A percentile compares a stretch with the other conserved stretches of the same genome.
These are phyloP conservation scores for Brettanomyces anomalus DNA, from an alignment of 805 yeast genomes.

Conservation along the genomic window DNA sequence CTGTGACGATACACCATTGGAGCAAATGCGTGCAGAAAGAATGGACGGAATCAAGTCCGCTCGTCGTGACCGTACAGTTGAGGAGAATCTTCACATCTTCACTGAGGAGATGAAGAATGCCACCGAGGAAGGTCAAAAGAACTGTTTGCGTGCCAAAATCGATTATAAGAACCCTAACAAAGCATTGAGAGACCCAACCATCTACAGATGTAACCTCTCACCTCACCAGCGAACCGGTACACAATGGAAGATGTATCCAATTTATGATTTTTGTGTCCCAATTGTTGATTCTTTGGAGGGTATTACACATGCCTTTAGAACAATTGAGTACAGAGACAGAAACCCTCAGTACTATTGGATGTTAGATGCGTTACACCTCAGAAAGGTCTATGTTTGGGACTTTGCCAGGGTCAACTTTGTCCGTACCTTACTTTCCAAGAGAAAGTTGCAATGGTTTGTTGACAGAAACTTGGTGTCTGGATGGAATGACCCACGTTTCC, in stretches of 20 bases:
- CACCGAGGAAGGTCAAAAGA: constrained; percentile 83
- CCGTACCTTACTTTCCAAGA: constrained; percentile 89
- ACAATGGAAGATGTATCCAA: constrained; percentile 94
- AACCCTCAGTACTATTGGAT: constrained; percentile 98
- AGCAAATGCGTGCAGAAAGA: constrained; percentile 96
- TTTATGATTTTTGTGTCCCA: constrained; percentile 98
- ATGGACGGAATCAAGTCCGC: constrained; percentile 92
- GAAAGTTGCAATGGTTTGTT: constrained; percentile 98
- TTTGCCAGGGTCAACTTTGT: constrained; percentile 95
- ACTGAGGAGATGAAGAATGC: constrained; percentile 90
- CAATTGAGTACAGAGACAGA: constrained; percentile 98
- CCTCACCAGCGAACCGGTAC: constrained; percentile 97
- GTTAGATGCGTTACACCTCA: constrained; percentile 66
- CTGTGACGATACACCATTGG: constrained; percentile 93
- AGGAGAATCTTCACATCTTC: constrained; percentile 82
- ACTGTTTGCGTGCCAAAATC: constrained; percentile 95
- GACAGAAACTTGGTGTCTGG: constrained; percentile 79
- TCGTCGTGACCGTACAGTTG: constrained; percentile 88
- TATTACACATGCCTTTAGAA: constrained; percentile 95
- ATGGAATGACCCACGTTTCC: constrained; percentile 99
- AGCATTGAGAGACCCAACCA: constrained; percentile 95
- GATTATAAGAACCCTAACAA: constrained; percentile 87
- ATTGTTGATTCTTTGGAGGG: constrained; percentile 94
- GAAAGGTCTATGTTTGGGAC: constrained; percentile 97
- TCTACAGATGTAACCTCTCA: constrained; percentile 92